Conservation (phyloP, 1,139 yeast genomes). For the Spencermartinsiella ligniputridi region DNA sequence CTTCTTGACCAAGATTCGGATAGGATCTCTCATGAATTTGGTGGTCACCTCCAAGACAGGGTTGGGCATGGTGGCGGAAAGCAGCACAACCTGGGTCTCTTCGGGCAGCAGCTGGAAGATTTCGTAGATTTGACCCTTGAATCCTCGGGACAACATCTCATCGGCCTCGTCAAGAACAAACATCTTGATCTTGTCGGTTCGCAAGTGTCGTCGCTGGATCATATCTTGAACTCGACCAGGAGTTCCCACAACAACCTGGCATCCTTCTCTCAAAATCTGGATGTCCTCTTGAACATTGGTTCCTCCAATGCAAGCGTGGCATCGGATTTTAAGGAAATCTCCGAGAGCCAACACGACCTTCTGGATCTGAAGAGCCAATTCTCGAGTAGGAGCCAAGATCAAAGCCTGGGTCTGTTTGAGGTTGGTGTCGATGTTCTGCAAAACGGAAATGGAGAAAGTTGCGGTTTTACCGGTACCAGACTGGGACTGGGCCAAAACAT, state of each 20-base stretch:
- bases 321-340: conserved; percentile 86
- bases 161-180: conserved; percentile 99
- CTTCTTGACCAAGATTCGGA: conserved; percentile 94
- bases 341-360: conserved; percentile 93
- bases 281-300: conserved; percentile 88
- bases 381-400: conserved; percentile 98
- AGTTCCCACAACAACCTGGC: conserved; percentile 96
- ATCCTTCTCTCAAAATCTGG: conserved; percentile 87
- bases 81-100: conserved; percentile 91
- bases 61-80: conserved; percentile 97
- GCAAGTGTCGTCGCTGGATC: conserved; percentile 91
- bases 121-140: conserved; percentile 96
- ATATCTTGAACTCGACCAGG: conserved; percentile 99
- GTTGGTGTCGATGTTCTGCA: conserved; percentile 76
- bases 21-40: conserved; percentile 96
- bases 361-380: conserved; percentile 96
- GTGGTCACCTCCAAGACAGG: conserved; percentile 96
- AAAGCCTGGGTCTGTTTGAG: conserved; percentile 59
- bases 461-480: conserved; percentile 99
- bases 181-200: conserved; percentile 90
- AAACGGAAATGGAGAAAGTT: conserved; percentile 94
- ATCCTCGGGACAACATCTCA: conserved; percentile 95
- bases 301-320: conserved; percentile 99
- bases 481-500: conserved; percentile 98
- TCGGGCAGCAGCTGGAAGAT: conserved; percentile 92